Percentiles rank a stretch among this genome's conserved stretches.
Conservation (phyloP, 148 eudicot species). For the Diospyros lotus region DNA sequence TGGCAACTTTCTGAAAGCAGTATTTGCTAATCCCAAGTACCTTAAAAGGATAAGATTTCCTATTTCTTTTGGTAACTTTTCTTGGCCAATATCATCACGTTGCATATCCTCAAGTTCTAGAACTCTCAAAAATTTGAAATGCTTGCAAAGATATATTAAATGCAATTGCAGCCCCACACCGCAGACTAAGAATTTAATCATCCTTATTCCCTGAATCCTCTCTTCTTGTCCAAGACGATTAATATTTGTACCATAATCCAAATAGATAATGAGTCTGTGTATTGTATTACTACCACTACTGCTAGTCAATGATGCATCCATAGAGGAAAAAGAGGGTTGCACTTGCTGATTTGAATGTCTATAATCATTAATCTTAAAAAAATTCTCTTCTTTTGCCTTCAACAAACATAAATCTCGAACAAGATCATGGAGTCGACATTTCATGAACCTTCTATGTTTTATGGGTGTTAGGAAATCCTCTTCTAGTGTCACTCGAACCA, state of each 20-base stretch:
- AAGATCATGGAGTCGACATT: constrained; percentile 23
- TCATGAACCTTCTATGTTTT: constrained; percentile 5
- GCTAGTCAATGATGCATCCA: background rate
- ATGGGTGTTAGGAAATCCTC: background rate
- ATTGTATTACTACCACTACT: background rate
- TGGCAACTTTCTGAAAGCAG: constrained; percentile 1
- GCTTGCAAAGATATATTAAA: background rate
- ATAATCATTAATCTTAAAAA: constrained; percentile 10
- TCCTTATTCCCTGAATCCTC: background rate
- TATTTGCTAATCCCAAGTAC: constrained; percentile 19
- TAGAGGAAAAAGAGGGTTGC: background rate
- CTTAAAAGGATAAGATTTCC: constrained; percentile 23
- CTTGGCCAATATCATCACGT: background rate
- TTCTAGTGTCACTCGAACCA: constrained; percentile 22
- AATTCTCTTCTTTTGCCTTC: constrained; percentile 21
- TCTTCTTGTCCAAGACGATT: background rate
- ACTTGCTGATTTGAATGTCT: background rate
- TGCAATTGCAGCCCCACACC: background rate
- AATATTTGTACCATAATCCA: background rate
- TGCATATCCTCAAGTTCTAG: background rate
- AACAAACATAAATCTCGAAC: constrained; percentile 18
- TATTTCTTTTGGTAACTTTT: background rate
- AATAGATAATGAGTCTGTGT: constrained; percentile 12
- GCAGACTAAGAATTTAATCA: constrained; percentile 7
- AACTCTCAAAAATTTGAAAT: constrained; percentile 8